Base-by-base conservation (phyloP, 1,284 basidiomycete species). In the Gomphus sp. region DNA sequence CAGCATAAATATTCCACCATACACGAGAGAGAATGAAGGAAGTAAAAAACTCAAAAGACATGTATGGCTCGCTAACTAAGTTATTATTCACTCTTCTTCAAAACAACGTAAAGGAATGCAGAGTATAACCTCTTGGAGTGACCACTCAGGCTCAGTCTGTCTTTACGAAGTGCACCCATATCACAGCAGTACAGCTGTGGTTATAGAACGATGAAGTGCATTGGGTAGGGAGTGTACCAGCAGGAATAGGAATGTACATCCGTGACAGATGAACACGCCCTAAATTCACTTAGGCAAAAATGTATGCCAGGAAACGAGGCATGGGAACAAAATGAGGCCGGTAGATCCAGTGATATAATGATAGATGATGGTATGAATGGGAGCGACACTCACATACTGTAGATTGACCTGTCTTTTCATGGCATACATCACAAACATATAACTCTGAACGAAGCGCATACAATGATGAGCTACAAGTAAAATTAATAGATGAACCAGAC, bases 341-440 rank as follows among this genome's bases (percentile, higher is more conserved):
- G 45, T 48, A 45, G 39, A 47, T 48, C 37, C 25, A 41, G 44
- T 18, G 48, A 49, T 56, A 28, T 34, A 52, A 52, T 39, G 51
- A 53, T 53, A 25, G 25, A 53, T 37, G 25, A 43, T 14, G 52
- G 18, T n/a, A 41, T 2, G 4, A 28, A 8, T 9, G 22, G 44
- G 28, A 55, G 25, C 7, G n/a, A 47, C 44, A 90, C 89, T 91
- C 87, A 91, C 89, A 84, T 73, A 85, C 80, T 72, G 81, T 84
- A 70, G 75, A 78, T 65, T 78, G 77, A 64, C 85, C 84, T 61
- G 86, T 87, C 63, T 75, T 77, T 65, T 78, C 71, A 61, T 80
- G 74, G 74, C 89, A 91, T 52, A 80, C 68, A 57, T 82, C 76
- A 70, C 89, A 91, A 60, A 89, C 74, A 72, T 84, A 91, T 58